A percentile compares a stretch with the other conserved stretches of the same genome.
These are phyloP conservation scores for Umbelopsis ramanniana DNA, from an alignment of 192 early-diverging fungal genomes.

Conservation along the genomic window DNA sequence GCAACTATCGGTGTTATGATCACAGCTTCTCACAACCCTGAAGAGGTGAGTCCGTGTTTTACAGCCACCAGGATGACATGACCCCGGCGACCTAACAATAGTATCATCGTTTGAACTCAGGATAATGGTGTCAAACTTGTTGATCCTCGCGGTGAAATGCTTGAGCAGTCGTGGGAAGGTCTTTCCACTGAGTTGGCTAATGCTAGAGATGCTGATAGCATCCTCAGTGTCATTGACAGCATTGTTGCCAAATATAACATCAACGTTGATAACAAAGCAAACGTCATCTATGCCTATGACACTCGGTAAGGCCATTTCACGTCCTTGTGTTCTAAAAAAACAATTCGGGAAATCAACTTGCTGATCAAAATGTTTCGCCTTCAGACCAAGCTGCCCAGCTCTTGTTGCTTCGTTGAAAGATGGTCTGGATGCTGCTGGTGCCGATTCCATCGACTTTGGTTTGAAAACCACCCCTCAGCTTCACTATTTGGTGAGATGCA, in stretches of 20 bases:
- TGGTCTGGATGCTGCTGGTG: constrained; percentile 77
- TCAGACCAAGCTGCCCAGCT: constrained; percentile 82
- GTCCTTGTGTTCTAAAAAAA: not conserved
- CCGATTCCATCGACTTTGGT: constrained; percentile 77
- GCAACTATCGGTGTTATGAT: constrained; percentile 95
- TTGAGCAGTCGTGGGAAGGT: constrained; percentile 92
- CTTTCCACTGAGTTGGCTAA: constrained; percentile 93
- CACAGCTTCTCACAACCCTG: constrained; percentile 98
- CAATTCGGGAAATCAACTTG: not conserved
- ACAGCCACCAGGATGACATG: not conserved
- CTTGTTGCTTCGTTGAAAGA: constrained; percentile 82
- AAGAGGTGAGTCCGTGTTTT: constrained; percentile 53
- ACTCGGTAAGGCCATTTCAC: constrained; percentile 69
- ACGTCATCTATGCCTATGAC: constrained; percentile 88
- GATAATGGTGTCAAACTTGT: constrained; percentile 99
- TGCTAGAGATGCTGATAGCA: constrained; percentile 66
- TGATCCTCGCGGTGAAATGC: constrained; percentile 98
- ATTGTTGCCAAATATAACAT: constrained; percentile 74
- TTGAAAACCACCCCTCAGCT: constrained; percentile 96
- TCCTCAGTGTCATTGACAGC: constrained; percentile 62
- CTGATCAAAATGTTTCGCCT: not conserved
- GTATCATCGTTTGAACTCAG: constrained; percentile 31
- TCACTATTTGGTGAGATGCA: constrained; percentile 69
- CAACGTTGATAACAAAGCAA: constrained; percentile 65
- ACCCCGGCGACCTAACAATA: not conserved